Conservation (phyloP, 805 yeast species). For the Suhomyces canberraensis region DNA sequence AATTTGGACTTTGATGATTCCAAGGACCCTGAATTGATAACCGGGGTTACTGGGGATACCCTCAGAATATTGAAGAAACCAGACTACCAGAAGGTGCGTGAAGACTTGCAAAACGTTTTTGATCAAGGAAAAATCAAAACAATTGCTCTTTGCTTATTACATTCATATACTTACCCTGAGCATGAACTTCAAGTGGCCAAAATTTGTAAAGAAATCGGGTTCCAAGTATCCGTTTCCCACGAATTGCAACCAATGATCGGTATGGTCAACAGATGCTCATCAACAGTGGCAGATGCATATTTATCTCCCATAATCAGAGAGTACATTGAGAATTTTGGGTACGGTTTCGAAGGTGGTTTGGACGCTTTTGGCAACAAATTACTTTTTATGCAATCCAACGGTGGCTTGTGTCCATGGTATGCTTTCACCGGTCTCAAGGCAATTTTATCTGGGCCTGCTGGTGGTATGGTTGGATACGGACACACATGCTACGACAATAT, state of each 20-base stretch:
- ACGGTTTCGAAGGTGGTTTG: conserved; percentile 41
- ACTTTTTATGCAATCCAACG: conserved; percentile 95
- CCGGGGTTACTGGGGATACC: conserved; percentile 34
- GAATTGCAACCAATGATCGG: conserved; percentile 44
- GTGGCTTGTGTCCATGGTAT: conserved; percentile 84
- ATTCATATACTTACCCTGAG: conserved; percentile 39
- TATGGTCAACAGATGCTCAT: conserved; percentile 38
- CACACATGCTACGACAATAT: conserved; percentile 62
- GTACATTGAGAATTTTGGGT: conserved; percentile 35
- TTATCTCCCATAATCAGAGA: conserved; percentile 37
- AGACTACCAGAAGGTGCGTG: conserved; percentile 20
- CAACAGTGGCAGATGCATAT: conserved; percentile 45
- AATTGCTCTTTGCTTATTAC: conserved; percentile 38
- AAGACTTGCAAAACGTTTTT: conserved; percentile 24
- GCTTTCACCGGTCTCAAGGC: conserved; percentile 86
- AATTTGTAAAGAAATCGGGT: conserved; percentile 36
- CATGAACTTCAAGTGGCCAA: conserved; percentile 35
- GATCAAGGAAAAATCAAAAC: conserved; percentile 22
- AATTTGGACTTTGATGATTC: conserved; percentile 15
- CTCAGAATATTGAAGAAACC: conserved; percentile 32
- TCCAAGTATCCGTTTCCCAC: conserved; percentile 38
- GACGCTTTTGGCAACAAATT: conserved; percentile 48
- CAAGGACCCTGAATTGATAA: conserved; percentile 28
- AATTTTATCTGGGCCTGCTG: conserved; percentile 94
- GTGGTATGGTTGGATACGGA: conserved; percentile 94